Conservation (phyloP, 768 basidiomycete genomes). For the Panus rudis region DNA sequence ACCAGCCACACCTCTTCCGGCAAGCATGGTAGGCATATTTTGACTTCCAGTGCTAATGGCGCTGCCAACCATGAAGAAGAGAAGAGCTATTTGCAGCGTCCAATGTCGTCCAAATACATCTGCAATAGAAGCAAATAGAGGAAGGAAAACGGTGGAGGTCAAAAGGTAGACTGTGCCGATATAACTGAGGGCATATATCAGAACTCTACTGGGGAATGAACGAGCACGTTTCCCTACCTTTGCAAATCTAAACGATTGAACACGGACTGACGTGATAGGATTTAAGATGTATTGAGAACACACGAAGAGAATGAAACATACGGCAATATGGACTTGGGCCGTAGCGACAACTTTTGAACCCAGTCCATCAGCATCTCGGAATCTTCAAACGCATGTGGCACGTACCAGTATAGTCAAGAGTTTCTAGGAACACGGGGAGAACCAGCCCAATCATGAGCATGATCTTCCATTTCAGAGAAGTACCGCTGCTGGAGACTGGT, state of each 20-base stretch:
- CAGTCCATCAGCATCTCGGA: neutral
- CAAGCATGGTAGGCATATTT: constrained; percentile 40
- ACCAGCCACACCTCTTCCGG: constrained; percentile 42
- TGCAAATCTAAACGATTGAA: constrained; percentile 30
- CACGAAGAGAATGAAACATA: constrained; percentile 17
- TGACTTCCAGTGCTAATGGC: constrained; percentile 39
- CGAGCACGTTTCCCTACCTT: constrained; percentile 12
- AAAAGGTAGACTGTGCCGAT: constrained; percentile 46
- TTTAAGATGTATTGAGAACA: neutral
- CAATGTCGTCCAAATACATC: constrained; percentile 45
- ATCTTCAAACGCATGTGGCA: neutral
- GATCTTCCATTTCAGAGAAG: constrained; percentile 11
- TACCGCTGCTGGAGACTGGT: too few relatives aligned
- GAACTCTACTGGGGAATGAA: neutral
- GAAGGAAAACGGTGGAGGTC: constrained; percentile 46
- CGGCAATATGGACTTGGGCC: constrained; percentile 44
- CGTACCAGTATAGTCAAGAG: constrained; percentile 29
- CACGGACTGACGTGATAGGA: constrained; percentile 18
- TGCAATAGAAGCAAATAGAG: constrained; percentile 41
- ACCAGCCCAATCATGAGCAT: constrained; percentile 28
- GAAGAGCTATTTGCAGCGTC: constrained; percentile 36
- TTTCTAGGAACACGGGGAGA: constrained; percentile 37
- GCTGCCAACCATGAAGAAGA: constrained; percentile 41
- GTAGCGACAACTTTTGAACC: constrained; percentile 39
- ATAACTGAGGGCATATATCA: constrained; percentile 24